Evolutionary conservation across 179 eudicot species (phyloP), one percentile per base, ranked within the genome.

Genomic region (Dionaea muscipula): DNA sequence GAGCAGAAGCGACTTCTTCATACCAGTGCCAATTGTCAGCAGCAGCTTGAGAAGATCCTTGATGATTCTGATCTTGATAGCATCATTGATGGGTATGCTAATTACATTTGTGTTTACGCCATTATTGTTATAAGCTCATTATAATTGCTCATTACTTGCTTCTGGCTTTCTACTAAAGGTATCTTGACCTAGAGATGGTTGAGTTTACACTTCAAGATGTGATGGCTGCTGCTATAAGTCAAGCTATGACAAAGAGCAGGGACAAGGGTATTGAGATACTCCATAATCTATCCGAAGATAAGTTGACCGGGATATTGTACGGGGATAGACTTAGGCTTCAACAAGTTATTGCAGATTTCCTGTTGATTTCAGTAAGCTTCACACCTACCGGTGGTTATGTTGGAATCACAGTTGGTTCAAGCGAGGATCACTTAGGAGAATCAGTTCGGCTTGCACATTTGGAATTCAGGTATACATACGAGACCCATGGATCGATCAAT

Each of bases 391-490:
- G 95, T 47, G 98, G 95, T 54, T 83, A 77, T 26, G 67, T 91
- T 43, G 67, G 78, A 13, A 38, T 91, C 68, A 58, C 71, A 33
- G 94, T 76, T 51, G 67, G 62, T 19, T 53, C 78, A 53, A 62
- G 61, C 7, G 82, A 80, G 64, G 95, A 91, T 60, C 64, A 62
- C 25, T 45, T 87, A 31, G 94, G 91, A 22, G 68, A 78, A 45
- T 71, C 85, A 38, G 74, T 84, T 67, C 91, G 87, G 62, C 91
- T 91, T 24, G 91, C 78, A 35, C 81, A 69, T 66, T 48, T 84
- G 56, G 94, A 91, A 65, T 80, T 91, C 81, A 91, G 98, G 98
- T 91, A 78, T 20, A 38, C n/a, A n/a, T n/a, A n/a, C n/a, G n/a
- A n/a, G n/a, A n/a, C n/a, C n/a, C n/a, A n/a, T n/a, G n/a, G n/a